Base-by-base conservation (phyloP, 345 rosid species). In the Euclidium syriacum region DNA sequence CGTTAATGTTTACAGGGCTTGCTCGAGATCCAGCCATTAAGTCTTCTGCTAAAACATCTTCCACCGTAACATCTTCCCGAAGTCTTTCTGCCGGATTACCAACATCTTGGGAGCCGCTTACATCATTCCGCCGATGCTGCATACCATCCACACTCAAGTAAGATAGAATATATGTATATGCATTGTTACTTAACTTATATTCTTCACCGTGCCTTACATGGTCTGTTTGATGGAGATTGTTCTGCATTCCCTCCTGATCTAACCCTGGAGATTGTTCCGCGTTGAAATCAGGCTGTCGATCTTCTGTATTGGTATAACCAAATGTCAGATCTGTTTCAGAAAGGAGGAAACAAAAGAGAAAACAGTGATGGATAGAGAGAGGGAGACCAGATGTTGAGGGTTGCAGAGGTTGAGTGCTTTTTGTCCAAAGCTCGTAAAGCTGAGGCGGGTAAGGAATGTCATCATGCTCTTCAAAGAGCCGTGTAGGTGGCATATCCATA, bases 401-500 rank as follows among this genome's bases (percentile, higher is more conserved):
- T 46, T 78, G 84, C 17, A 29, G 78, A 72, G 74, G 81, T 33
- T 67, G 80, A 25, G 73, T 77, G 71, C 81, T 76, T 79, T 66
- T 83, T 42, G 23, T 78, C 94, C 95, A 89, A 26, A 82, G 84
- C 73, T 83, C 77, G 52, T 77, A 40, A 15, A 89, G 83, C 40
- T 86, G 77, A 50, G 74, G 81, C 19, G 91, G 95, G 73, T 92
- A 92, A 56, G 76, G 54, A 39, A 76, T 51, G 7, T 77, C 72
- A 70, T 67, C 40, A 41, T 62, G 68, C 69, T 59, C 74, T n/a
- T 64, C 86, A 16, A 70, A 72, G 50, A 87, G 73, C 54, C 73
- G 85, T 14, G 71, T 55, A 20, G 86, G 80, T 42, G 98, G 98
- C 38, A 89, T 66, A 73, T 85, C 81, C 85, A 83, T 80, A 15